Evolutionary conservation across 164 flowering plant species (phyloP).

Genomic region (Vitis labrusca): DNA sequence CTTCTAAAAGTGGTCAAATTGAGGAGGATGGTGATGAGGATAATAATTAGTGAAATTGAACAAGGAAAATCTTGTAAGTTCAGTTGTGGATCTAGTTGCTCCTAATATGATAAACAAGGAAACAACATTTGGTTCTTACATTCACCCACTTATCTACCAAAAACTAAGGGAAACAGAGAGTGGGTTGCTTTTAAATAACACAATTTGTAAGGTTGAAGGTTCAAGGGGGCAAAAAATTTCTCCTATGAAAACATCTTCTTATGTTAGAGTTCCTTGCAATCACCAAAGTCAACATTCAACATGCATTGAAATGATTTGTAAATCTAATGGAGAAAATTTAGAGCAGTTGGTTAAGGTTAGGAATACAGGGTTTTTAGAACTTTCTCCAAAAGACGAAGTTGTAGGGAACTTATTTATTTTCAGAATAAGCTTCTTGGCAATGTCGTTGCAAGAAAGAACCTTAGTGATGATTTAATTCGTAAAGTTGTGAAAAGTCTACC

Average conservation of each 20-base stretch:
- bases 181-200: conserved; percentile 16
- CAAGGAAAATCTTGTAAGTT: conserved; percentile 17
- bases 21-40: conserved; percentile 15
- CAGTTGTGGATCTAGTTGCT: conserved; percentile 7
- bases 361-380: conserved; percentile 44
- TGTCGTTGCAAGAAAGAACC: conserved; percentile 52
- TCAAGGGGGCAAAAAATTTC: conserved; percentile 21
- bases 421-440: conserved; percentile 63
- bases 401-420: conserved; percentile 84
- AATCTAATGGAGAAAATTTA: conserved; percentile 23
- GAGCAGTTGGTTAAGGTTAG: conserved; percentile 51
- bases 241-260: conserved; percentile 24
- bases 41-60: conserved; percentile 13
- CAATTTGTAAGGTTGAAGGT: conserved; percentile 23
- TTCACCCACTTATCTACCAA: conserved; percentile 53
- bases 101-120: conserved; percentile 20
- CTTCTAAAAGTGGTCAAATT: conserved; percentile 17
- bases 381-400: conserved; percentile 82
- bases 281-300: conserved; percentile 23
- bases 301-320: conserved; percentile 17
- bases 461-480: conserved; percentile 60
- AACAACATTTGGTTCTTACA: conserved; percentile 22
- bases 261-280: conserved; percentile 28
- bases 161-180: conserved; percentile 40
- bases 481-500: conserved; percentile 68